phyloP scores from a whole-genome alignment of 805 yeast species.

The Lachancea mirantina region DNA sequence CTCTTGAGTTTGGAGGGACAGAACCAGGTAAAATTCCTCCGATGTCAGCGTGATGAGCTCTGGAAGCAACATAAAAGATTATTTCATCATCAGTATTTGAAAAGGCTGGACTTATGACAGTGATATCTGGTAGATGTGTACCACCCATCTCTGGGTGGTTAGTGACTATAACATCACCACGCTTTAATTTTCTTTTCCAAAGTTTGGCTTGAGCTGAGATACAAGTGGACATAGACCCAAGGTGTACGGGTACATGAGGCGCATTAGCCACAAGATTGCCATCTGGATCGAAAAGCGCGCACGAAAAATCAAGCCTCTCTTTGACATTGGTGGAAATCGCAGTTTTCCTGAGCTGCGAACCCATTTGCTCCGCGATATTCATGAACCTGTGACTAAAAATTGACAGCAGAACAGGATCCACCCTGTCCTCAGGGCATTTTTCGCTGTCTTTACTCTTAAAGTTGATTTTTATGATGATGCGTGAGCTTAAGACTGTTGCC shows the following conservation, averaged over 20 bases:
- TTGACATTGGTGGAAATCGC: constrained; percentile 78
- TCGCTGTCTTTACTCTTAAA: constrained; percentile 7
- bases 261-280: constrained; percentile 86
- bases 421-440: constrained; percentile 6
- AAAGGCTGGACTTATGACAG: constrained; percentile 87
- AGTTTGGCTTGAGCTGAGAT: constrained; percentile 55
- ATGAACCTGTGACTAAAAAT: constrained; percentile 78
- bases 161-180: constrained; percentile 71
- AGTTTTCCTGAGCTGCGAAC: constrained; percentile 69
- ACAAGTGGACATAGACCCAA: constrained; percentile 82
- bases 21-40: constrained; percentile 91
- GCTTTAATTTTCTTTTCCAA: constrained; percentile 57
- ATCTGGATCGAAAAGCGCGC: constrained; percentile 69
- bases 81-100: constrained; percentile 42
- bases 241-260: constrained; percentile 81
- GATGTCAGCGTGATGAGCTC: constrained; percentile 96
- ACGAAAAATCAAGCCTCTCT: constrained; percentile 75
- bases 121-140: constrained; percentile 83
- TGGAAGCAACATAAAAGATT: constrained; percentile 82
- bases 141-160: constrained; percentile 85
- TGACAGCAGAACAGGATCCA: constrained; percentile 60
- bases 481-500: constrained; percentile 33
- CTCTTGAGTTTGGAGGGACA: constrained; percentile 88
- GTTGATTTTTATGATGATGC: constrained; percentile 34
- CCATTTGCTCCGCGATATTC: constrained; percentile 92